phyloP scores from a whole-genome alignment of 2,329 filamentous ascomycete genomes.

The Dissoconium aciculare region DNA sequence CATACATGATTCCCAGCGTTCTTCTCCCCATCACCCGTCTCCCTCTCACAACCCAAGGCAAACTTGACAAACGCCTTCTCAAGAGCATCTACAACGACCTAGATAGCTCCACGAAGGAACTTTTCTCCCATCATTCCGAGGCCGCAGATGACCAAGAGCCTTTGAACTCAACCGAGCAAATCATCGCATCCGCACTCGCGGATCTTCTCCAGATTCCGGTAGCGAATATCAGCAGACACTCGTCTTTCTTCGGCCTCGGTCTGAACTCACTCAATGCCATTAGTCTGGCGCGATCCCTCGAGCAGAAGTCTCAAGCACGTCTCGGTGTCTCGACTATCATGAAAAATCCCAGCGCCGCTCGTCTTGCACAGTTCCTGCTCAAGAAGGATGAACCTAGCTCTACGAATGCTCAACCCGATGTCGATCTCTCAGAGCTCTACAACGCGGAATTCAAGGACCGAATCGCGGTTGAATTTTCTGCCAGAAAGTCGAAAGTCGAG shows the following conservation, averaged over 20 bases:
- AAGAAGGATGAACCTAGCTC: neutral
- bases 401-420: neutral
- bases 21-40: constrained; percentile 55
- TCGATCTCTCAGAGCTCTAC: constrained; percentile 3
- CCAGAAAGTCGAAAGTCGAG: constrained; percentile 25
- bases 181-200: constrained; percentile 42
- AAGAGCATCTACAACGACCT: constrained; percentile 35
- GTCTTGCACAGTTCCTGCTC: constrained; percentile 28
- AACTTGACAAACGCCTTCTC: constrained; percentile 50
- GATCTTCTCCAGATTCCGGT: constrained; percentile 33
- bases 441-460: constrained; percentile 1
- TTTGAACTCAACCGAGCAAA: constrained; percentile 42
- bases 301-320: constrained; percentile 32
- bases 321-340: constrained; percentile 56
- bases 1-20: constrained; percentile 66
- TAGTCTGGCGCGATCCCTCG: constrained; percentile 45
- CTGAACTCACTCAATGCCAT: constrained; percentile 77
- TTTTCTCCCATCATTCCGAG: constrained; percentile 22
- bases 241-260: constrained; percentile 63
- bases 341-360: constrained; percentile 48
- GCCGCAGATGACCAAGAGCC: constrained; percentile 24
- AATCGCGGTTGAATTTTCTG: constrained; percentile 3
- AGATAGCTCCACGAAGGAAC: constrained; percentile 31
- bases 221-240: constrained; percentile 43
- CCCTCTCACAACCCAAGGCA: constrained; percentile 60